Conservation (phyloP, 169 alveolate genomes). For the Amoebophrya sp. region DNA sequence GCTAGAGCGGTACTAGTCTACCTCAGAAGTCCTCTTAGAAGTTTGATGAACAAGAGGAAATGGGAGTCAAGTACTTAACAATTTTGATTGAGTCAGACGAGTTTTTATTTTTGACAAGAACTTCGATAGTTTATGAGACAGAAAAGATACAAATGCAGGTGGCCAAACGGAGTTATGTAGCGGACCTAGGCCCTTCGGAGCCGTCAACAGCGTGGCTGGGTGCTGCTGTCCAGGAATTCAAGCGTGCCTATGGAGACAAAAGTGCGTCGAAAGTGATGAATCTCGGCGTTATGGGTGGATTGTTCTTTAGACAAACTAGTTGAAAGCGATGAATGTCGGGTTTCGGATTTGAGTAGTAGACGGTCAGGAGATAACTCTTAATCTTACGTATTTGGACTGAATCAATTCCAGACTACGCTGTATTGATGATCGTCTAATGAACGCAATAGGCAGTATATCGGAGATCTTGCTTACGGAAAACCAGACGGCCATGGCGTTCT, state of each 20-base stretch:
- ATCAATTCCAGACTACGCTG: neutral
- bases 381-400: too few relatives aligned
- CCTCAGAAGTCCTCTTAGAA: neutral
- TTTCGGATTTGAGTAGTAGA: neutral
- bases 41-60: neutral
- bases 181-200: neutral
- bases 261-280: neutral
- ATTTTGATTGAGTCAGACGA: neutral
- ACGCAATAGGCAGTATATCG: neutral
- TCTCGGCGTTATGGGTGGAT: neutral
- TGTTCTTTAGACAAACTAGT: neutral
- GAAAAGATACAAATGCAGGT: neutral
- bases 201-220: neutral
- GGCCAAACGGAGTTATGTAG: neutral
- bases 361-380: neutral
- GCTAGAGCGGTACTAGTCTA: neutral
- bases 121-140: neutral
- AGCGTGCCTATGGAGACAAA: neutral
- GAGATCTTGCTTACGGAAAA: neutral
- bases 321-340: neutral
- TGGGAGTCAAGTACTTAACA: neutral
- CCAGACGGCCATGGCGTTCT: neutral
- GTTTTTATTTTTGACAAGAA: neutral
- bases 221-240: neutral
- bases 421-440: neutral